Conservation (phyloP, 2,329 filamentous ascomycete genomes). For the Emergomyces pasteurianus region DNA sequence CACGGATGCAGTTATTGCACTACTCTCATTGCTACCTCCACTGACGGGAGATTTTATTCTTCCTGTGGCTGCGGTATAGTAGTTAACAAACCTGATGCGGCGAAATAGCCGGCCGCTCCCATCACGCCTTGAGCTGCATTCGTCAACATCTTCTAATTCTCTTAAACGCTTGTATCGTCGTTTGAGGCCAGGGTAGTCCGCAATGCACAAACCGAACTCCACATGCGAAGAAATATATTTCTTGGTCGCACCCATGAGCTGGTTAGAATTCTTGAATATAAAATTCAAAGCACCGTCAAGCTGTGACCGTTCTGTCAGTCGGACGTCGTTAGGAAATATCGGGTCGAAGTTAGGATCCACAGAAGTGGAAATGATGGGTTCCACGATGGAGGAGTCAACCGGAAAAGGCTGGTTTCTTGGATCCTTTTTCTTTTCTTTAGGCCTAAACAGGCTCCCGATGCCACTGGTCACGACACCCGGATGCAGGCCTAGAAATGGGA, state of each 20-base stretch:
- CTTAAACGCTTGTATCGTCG: slow-evolving; percentile 58
- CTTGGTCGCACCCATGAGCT: slow-evolving; percentile 56
- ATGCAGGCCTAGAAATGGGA: slow-evolving; percentile 78
- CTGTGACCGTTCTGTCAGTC: slow-evolving; percentile 56
- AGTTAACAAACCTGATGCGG: slow-evolving; percentile 70
- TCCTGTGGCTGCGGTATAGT: slow-evolving; percentile 78
- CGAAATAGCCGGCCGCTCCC: slow-evolving; percentile 18
- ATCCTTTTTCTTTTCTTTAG: slow-evolving; percentile 22
- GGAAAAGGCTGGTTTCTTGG: slow-evolving; percentile 9
- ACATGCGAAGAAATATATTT: slow-evolving; percentile 67
- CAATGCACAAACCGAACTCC: slow-evolving; percentile 70
- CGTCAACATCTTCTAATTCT: slow-evolving; percentile 58
- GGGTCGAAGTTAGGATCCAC: slow-evolving; percentile 58
- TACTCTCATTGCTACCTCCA: neutral
- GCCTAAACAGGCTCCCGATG: slow-evolving; percentile 61
- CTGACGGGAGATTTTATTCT: slow-evolving; percentile 40
- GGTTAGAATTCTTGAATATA: slow-evolving; percentile 66
- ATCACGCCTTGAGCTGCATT: slow-evolving; percentile 30
- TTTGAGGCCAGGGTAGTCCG: slow-evolving; percentile 61
- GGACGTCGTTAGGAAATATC: slow-evolving; percentile 61
- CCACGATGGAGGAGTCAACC: slow-evolving; percentile 3
- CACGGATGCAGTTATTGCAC: neutral
- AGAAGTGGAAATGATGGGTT: slow-evolving; percentile 13
- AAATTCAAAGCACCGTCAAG: slow-evolving; percentile 57
- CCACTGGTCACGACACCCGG: slow-evolving; percentile 77